Evolutionary conservation across 2,329 filamentous ascomycete genomes (phyloP).

Genomic region (Pseudogymnoascus sp.): DNA sequence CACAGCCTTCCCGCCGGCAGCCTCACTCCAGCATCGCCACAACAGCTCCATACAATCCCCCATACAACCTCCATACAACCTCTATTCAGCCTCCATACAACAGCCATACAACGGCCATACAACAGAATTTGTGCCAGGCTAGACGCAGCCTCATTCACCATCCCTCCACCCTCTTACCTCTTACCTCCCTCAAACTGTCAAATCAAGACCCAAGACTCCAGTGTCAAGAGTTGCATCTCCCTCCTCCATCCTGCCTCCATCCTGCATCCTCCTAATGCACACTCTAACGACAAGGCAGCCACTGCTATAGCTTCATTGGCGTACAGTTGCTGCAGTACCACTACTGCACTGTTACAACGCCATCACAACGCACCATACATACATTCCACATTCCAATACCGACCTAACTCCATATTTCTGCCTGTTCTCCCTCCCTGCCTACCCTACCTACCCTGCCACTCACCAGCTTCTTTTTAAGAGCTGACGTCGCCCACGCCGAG

Average conservation of each 20-base stretch:
- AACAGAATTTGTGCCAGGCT: not conserved
- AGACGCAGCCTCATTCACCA: not conserved
- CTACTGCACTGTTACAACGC: not conserved
- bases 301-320: slow-evolving; percentile 1
- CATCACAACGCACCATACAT: slow-evolving; percentile 7
- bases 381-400: not conserved
- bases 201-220: not conserved
- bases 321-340: not conserved
- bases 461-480: not conserved
- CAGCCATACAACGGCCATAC: not conserved
- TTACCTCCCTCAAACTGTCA: not conserved
- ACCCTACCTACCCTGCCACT: not conserved
- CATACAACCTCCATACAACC: not conserved
- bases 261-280: not conserved
- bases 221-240: not conserved
- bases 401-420: slow-evolving; percentile 7
- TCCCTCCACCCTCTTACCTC: not conserved
- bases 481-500: not conserved
- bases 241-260: slow-evolving; percentile 6
- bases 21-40: not conserved
- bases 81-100: not conserved
- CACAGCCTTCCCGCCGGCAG: not conserved
- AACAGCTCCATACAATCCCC: not conserved
- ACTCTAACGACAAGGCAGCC: slow-evolving; percentile 1
- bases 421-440: not conserved